These are phyloP conservation scores for Conoideocrella luteorostrata DNA, from an alignment of 2,329 filamentous ascomycete species.

Conservation along the genomic window DNA sequence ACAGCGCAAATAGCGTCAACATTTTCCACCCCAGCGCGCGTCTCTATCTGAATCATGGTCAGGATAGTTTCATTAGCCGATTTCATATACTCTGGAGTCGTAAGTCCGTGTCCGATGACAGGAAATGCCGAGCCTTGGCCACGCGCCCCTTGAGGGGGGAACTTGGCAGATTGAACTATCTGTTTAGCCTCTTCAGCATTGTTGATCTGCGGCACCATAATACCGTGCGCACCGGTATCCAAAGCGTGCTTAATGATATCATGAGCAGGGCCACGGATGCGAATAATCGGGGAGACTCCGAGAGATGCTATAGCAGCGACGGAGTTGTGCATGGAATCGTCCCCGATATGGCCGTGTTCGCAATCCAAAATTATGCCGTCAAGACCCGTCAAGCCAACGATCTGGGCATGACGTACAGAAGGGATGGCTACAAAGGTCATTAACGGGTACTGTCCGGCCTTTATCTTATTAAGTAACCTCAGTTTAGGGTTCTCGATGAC, in stretches of 20 bases:
- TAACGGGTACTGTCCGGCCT: slow-evolving; percentile 30
- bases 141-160: slow-evolving; percentile 35
- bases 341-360: slow-evolving; percentile 36
- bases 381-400: slow-evolving; percentile 41
- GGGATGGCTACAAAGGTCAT: slow-evolving; percentile 45
- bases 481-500: slow-evolving; percentile 33
- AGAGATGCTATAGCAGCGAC: slow-evolving; percentile 34
- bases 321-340: slow-evolving; percentile 38
- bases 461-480: slow-evolving; percentile 37
- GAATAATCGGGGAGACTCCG: slow-evolving; percentile 35
- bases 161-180: slow-evolving; percentile 35
- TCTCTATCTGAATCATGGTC: slow-evolving; percentile 40
- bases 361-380: slow-evolving; percentile 42
- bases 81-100: slow-evolving; percentile 34
- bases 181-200: slow-evolving; percentile 32
- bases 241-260: slow-evolving; percentile 36
- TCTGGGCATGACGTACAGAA: slow-evolving; percentile 40
- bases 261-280: slow-evolving; percentile 25
- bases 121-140: slow-evolving; percentile 39
- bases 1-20: slow-evolving; percentile 32
- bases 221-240: slow-evolving; percentile 38
- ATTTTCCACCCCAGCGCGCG: slow-evolving; percentile 35
- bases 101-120: slow-evolving; percentile 29
- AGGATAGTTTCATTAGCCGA: slow-evolving; percentile 37
- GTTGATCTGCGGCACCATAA: slow-evolving; percentile 38